These are phyloP conservation scores for Pseudogymnoascus sp. DNA, from an alignment of 2,329 filamentous ascomycete species.

Conservation along the genomic window DNA sequence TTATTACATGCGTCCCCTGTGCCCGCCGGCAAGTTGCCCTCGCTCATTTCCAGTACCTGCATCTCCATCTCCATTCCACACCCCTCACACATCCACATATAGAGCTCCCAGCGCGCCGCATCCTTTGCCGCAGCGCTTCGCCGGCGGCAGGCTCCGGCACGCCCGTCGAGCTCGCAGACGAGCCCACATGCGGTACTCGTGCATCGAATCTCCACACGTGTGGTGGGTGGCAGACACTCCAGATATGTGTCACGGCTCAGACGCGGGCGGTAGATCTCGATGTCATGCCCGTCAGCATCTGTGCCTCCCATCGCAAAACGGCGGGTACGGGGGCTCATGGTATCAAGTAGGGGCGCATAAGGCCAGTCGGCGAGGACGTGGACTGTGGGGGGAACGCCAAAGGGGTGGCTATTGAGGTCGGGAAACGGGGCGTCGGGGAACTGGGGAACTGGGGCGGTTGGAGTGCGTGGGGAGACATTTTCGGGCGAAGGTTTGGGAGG, in stretches of 20 bases:
- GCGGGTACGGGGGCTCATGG: not conserved
- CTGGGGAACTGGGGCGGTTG: not conserved
- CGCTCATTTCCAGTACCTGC: not conserved
- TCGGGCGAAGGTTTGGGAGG: not conserved
- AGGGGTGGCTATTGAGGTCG: not conserved
- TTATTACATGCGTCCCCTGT: not conserved
- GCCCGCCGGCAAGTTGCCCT: not conserved
- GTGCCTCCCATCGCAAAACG: not conserved
- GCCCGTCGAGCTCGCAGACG: not conserved
- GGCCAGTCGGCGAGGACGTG: not conserved
- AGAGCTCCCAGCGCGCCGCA: not conserved
- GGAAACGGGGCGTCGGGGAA: not conserved
- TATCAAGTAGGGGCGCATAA: not conserved
- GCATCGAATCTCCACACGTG: not conserved
- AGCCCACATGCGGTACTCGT: not conserved
- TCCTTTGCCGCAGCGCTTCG: not conserved
- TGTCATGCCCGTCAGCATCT: not conserved
- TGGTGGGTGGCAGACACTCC: not conserved
- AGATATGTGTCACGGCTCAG: not conserved
- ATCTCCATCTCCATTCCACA: not conserved
- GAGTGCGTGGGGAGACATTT: not conserved
- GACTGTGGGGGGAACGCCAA: not conserved
- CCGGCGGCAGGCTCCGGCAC: not conserved
- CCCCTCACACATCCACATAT: not conserved
- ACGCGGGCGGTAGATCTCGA: not conserved